Evolutionary conservation across 2,329 filamentous ascomycete genomes (phyloP), one percentile per base, ranked within the genome.

Genomic region (Bertia moriformis): DNA sequence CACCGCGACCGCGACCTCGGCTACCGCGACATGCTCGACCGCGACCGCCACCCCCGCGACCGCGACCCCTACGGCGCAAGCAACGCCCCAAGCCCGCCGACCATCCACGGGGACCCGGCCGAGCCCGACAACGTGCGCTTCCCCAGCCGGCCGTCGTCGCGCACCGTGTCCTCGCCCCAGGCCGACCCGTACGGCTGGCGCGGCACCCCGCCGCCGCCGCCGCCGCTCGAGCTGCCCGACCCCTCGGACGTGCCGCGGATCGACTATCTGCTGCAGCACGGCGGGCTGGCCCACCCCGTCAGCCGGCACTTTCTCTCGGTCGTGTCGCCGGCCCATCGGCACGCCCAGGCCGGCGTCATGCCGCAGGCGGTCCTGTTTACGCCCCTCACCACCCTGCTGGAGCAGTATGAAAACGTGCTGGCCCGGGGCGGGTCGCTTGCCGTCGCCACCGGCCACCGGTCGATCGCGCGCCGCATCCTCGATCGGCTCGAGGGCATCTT

Each of bases 401-500:
- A 93, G 47, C 83, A 93, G 51, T 96, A 94, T 53, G 73, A 81
- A 45, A 71, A 73, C 3, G 88, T 98, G 3, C 69, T 96, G 45
- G 65, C 71, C 32, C 87, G 82, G 45, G 85, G 83, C 48, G 91
- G 91, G 3, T 96, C 89, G 0, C 65, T 98, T 4, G 91, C 91
- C 2, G 91, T 96, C 2, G 91, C 91, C 14, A 96, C 89, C 0
- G 91, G 91, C 4, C 94, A 96, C 56, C 78, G 85, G 40, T 95
- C 89, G 0, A 83, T 96, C n/a, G 91, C 91, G 3, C 78, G 91
- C 4, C 75, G 88, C 39, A 62, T 96, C 18, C 70, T 96, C 4
- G 89, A 98, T 58, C 77, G 91, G 27, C 67, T 98, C 3, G 89
- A 95, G 54, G 85, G 89, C 41, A 87, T 98, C 5, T 96, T 98